Conservation (phyloP, 768 basidiomycete genomes). For the Trametes coccinea region DNA sequence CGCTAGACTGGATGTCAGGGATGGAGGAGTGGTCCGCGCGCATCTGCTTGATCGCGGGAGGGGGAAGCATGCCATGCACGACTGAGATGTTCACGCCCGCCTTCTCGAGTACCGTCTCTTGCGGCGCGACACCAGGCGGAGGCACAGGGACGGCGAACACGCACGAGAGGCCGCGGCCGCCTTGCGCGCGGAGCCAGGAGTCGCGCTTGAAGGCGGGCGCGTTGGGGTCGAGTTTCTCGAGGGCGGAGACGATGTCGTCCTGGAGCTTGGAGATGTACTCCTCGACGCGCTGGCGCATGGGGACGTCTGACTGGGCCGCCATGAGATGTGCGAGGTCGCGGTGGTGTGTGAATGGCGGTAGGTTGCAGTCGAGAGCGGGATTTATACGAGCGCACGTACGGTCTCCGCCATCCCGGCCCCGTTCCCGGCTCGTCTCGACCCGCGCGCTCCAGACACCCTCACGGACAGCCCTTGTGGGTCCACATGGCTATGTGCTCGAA, state of each 20-base stretch:
- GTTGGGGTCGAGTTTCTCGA: constrained; percentile 78
- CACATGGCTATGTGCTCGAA: neutral
- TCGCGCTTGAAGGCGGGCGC: constrained; percentile 79
- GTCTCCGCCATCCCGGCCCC: constrained; percentile 3
- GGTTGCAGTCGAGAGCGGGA: neutral
- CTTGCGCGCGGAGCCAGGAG: constrained; percentile 68
- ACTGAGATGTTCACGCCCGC: constrained; percentile 94
- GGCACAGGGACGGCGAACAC: constrained; percentile 64
- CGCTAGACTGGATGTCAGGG: constrained; percentile 57
- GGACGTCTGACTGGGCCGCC: constrained; percentile 17
- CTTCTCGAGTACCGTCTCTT: constrained; percentile 77
- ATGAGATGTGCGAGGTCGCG: neutral
- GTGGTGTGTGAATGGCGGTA: neutral
- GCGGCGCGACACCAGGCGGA: constrained; percentile 29
- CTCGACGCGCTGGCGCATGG: constrained; percentile 76
- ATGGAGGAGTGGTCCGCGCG: constrained; percentile 83
- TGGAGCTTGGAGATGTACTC: constrained; percentile 77
- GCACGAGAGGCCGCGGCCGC: constrained; percentile 81
- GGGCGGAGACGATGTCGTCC: constrained; percentile 68
- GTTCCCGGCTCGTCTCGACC: constrained; percentile 19
- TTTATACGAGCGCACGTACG: constrained; percentile 1
- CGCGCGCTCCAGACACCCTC: constrained; percentile 1
- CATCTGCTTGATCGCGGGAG: constrained; percentile 92
- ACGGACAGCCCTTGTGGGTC: neutral
- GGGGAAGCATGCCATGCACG: constrained; percentile 86